A percentile compares a stretch with the other conserved stretches of the same genome.
These are phyloP conservation scores for Dactylellina parvicollis DNA, from an alignment of 2,329 filamentous ascomycete species.

Conservation along the genomic window DNA sequence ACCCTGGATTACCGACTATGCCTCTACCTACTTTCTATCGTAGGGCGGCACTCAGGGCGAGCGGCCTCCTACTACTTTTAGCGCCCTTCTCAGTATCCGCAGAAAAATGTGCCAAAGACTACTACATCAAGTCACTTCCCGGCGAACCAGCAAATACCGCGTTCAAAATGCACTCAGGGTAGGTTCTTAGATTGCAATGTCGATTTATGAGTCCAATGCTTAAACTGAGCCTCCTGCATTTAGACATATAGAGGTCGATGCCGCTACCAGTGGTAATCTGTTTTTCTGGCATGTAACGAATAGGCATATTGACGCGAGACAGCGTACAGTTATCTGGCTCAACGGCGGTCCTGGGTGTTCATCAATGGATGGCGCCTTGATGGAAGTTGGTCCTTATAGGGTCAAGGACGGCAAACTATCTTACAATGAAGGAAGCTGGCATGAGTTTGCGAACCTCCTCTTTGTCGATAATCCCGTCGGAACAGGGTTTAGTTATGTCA, in stretches of 20 bases:
- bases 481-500: conserved; percentile 94
- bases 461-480: conserved; percentile 98
- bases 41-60: conserved; percentile 13
- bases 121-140: conserved; percentile 85
- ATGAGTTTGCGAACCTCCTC: conserved; percentile 95
- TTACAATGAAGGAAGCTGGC: conserved; percentile 95
- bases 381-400: conserved; percentile 94
- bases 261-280: conserved; percentile 86
- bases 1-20: conserved; percentile 18
- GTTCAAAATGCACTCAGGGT: conserved; percentile 99
- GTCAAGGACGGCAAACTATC: conserved; percentile 76
- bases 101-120: conserved; percentile 78
- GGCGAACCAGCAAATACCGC: conserved; percentile 81
- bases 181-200: conserved; percentile 61
- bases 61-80: conserved; percentile 29
- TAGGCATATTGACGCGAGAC: conserved; percentile 88
- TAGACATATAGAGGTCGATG: conserved; percentile 90
- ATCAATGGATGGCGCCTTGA: conserved; percentile 94
- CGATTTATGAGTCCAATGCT: neutral
- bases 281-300: conserved; percentile 99
- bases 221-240: conserved; percentile 17
- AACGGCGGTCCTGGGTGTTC: conserved; percentile 97
- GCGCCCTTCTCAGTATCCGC: conserved; percentile 59
- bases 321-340: conserved; percentile 93
- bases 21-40: conserved; percentile 25